Base-by-base conservation (phyloP, 2,329 filamentous ascomycete genomes). In the Colletotrichum sp. region DNA sequence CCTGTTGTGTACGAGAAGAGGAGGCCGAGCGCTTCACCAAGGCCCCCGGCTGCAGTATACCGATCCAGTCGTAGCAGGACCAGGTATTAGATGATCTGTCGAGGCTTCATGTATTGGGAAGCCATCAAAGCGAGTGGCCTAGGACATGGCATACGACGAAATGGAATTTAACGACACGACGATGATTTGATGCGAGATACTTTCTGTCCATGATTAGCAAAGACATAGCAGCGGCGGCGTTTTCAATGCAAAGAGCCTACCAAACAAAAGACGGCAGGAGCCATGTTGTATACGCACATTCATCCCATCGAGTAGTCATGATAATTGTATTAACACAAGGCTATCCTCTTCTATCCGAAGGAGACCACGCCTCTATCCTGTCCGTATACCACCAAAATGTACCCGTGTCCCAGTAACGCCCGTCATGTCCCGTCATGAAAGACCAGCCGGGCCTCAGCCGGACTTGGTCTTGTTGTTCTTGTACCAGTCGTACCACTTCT, bases 401-500 rank as follows among this genome's bases (percentile, higher is more conserved):
- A 38, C 65, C 57, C 28, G 48, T n/a, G 36, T 16, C 34, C 52
- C 30, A 60, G 15, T 52, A 74, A 74, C 74, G 74, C 74, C 74
- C 38, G 16, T 63, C n/a, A 16, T 26, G 38, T 60, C 36, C 38
- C 34, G 26, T 74, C 64, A 26, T 69, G 21, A 26, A 65, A 15
- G 26, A 28, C 38, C 48, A 30, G 38, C n/a, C 34, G 34, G 34
- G 30, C 26, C 32, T 74, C 66, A 77, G 28, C 67, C 65, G 15
- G 74, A 76, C 71, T 73, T 69, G 15, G 36, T 43, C 74, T 77
- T 78, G 28, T 79, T 78, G 82, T 82, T 74, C 18, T 88, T 87
- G 24, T 93, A 90, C 94, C 95, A 97, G 18, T 93, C 90, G 82
- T 92, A 92, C 95, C 96, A 98, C 79, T 90, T 90, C 87, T 91